Conservation (phyloP, 2,329 filamentous ascomycete genomes). For the Aureobasidium sp. region DNA sequence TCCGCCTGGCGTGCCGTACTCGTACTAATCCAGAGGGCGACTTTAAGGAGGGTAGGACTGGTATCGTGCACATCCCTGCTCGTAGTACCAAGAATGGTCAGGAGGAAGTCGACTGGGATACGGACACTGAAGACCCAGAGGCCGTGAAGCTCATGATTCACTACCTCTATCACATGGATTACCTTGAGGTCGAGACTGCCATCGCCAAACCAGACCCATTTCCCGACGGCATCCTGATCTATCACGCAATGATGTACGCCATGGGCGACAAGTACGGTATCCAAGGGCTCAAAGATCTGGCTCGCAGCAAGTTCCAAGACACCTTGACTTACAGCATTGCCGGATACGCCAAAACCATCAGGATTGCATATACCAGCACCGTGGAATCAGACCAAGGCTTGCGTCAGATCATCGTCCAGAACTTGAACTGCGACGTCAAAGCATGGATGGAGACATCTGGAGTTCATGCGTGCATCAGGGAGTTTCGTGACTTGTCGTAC, state of each 20-base stretch:
- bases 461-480: constrained; percentile 20
- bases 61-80: neutral
- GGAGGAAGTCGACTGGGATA: neutral
- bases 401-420: constrained; percentile 23
- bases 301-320: constrained; percentile 21
- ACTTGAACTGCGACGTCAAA: neutral
- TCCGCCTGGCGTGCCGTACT: constrained; percentile 18
- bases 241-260: constrained; percentile 21
- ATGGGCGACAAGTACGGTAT: constrained; percentile 21
- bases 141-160: constrained; percentile 21
- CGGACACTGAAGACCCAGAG: constrained; percentile 19
- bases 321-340: constrained; percentile 17
- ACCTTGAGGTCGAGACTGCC: constrained; percentile 2
- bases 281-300: constrained; percentile 18
- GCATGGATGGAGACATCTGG: constrained; percentile 18
- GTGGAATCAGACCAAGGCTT: constrained; percentile 23
- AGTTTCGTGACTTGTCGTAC: constrained; percentile 23
- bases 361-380: constrained; percentile 22
- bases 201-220: too few species aligned
- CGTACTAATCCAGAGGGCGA: too few species aligned
- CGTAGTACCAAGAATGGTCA: neutral
- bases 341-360: constrained; percentile 23
- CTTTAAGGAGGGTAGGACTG: constrained; percentile 3
- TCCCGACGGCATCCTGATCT: constrained; percentile 11
- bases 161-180: constrained; percentile 20